phyloP scores from a whole-genome alignment of 2,329 filamentous ascomycete genomes.

The Tolypocladium amazonense region DNA sequence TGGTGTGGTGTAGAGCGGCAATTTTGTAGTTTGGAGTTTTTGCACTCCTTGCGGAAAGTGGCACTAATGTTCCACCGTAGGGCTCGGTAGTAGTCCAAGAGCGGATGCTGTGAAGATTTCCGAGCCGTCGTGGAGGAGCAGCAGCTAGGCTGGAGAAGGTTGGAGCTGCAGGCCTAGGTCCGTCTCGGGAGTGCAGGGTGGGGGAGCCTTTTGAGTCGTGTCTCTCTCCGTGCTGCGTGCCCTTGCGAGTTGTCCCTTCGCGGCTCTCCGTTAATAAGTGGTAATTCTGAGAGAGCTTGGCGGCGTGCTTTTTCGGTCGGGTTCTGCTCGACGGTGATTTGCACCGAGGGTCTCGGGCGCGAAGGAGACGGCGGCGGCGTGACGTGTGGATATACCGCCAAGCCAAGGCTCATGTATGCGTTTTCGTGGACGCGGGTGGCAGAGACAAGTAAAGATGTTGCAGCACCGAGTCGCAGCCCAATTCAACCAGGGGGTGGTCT shows the following conservation, averaged over 20 bases:
- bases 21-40: too few relatives aligned
- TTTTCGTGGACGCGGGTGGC: background rate
- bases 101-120: background rate
- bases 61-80: too few relatives aligned
- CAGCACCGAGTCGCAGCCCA: background rate
- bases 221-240: background rate
- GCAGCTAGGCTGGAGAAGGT: constrained; percentile 2
- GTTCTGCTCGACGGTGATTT: background rate
- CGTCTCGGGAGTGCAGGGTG: background rate
- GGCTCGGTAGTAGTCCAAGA: background rate
- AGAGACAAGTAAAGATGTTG: background rate
- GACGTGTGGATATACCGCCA: background rate
- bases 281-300: background rate
- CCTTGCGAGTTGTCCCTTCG: background rate
- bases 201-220: constrained; percentile 1
- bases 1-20: too few relatives aligned
- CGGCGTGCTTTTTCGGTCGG: background rate
- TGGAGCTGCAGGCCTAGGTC: constrained; percentile 3
- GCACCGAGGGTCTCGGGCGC: background rate
- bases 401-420: background rate
- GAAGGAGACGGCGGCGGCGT: background rate
- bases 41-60: too few relatives aligned
- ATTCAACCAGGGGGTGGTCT: background rate
- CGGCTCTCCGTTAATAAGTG: background rate
- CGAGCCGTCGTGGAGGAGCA: background rate